Percentiles rank a stretch among this genome's conserved stretches.
Conservation (phyloP, 116 monocot genomes). For the Dioscorea cayenensis region DNA sequence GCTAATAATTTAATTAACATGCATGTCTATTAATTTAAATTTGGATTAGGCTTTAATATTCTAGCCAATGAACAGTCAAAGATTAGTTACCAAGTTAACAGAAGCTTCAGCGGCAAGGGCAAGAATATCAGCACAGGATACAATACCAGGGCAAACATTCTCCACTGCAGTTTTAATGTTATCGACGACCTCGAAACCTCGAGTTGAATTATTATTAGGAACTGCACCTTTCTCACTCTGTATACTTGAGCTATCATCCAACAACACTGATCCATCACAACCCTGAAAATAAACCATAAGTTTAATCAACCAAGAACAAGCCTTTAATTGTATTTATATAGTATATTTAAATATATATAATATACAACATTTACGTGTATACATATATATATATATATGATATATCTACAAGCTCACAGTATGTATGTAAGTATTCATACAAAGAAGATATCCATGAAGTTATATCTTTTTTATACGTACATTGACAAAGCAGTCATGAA, state of each 20-base stretch:
- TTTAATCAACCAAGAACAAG: no score
- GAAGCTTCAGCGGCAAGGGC: constrained; percentile 58
- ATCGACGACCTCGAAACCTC: constrained; percentile 64
- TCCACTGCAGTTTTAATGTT: constrained; percentile 55
- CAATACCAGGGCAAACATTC: constrained; percentile 42
- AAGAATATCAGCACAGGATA: constrained; percentile 74
- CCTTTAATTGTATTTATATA: no score
- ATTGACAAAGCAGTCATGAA: constrained; percentile 67
- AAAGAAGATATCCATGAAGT: background rate
- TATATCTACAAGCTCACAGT: no score
- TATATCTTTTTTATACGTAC: constrained; percentile 8
- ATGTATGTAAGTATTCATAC: no score
- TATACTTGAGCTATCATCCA: constrained; percentile 37
- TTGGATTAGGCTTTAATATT: no score
- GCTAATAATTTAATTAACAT: no score
- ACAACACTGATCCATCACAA: constrained; percentile 66
- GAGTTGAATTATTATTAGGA: constrained; percentile 46
- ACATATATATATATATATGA: no score
- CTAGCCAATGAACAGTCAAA: background rate
- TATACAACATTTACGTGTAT: no score
- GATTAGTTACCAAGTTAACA: constrained; percentile 24
- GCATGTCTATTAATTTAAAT: no score
- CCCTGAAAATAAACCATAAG: constrained; percentile 6
- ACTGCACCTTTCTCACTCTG: constrained; percentile 53
- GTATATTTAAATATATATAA: no score